Percentiles rank a stretch among this genome's conserved stretches.
Evolutionary conservation across 192 early-diverging fungal species (phyloP).

Genomic region (Linnemannia schmuckeri): DNA sequence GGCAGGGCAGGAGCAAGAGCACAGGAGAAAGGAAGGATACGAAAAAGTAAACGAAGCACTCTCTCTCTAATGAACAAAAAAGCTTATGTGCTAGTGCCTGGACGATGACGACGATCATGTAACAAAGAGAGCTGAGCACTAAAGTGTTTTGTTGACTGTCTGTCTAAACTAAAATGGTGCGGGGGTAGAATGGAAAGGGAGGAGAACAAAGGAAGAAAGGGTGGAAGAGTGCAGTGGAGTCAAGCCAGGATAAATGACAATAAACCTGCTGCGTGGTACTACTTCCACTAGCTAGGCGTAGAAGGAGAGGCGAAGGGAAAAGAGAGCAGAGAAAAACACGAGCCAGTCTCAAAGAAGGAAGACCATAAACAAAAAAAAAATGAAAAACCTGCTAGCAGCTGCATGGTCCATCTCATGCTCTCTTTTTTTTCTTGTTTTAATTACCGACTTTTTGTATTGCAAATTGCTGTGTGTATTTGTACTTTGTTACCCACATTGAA

Average conservation of each 20-base stretch:
- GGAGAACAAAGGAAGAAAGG: background rate
- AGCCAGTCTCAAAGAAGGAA: too few relatives aligned
- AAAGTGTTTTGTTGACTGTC: background rate
- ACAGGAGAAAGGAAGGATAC: background rate
- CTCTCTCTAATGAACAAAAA: background rate
- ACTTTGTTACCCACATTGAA: background rate
- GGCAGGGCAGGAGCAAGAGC: background rate
- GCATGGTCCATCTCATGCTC: background rate
- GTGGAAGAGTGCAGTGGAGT: background rate
- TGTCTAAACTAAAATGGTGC: background rate
- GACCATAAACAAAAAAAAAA: background rate
- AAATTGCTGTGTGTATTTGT: background rate
- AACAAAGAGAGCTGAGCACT: background rate
- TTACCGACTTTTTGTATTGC: background rate
- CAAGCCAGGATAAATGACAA: background rate
- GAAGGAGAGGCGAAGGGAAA: too few relatives aligned
- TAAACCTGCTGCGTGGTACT: background rate
- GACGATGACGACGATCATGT: conserved; percentile 9
- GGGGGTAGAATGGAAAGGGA: background rate
- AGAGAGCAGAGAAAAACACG: too few relatives aligned
- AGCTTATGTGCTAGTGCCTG: background rate
- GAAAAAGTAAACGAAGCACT: background rate
- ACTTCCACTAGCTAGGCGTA: background rate
- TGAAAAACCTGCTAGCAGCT: background rate
- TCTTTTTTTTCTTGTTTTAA: background rate